Percentiles rank a stretch among this genome's conserved stretches.
Conservation (phyloP, 1,139 yeast genomes). For the Blastobotrys malaysiensis region DNA sequence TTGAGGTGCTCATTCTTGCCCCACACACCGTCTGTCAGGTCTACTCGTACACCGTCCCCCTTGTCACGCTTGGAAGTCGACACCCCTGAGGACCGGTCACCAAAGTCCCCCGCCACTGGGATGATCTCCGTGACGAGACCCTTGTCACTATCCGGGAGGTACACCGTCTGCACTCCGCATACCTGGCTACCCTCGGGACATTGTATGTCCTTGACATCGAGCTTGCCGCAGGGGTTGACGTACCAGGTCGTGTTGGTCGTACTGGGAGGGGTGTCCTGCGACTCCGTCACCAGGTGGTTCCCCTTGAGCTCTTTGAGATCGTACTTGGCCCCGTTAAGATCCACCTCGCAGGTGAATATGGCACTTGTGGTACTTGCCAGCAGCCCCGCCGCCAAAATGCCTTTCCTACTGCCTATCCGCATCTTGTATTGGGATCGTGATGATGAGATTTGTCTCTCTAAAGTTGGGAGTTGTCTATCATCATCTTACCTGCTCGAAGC, state of each 20-base stretch:
- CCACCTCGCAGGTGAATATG: conserved; percentile 45
- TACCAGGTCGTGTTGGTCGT: conserved; percentile 59
- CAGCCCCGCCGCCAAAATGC: neutral
- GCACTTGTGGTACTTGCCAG: conserved; percentile 21
- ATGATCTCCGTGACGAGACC: conserved; percentile 51
- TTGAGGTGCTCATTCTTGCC: conserved; percentile 50
- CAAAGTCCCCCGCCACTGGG: conserved; percentile 38
- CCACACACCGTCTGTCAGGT: conserved; percentile 61
- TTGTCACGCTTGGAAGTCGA: conserved; percentile 26
- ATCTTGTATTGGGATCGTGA: neutral
- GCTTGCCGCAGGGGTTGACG: conserved; percentile 60
- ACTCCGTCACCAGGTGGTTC: conserved; percentile 36
- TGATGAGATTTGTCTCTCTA: neutral
- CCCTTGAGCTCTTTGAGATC: conserved; percentile 44
- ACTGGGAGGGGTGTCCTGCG: conserved; percentile 73
- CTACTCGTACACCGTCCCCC: conserved; percentile 42
- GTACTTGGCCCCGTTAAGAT: conserved; percentile 41
- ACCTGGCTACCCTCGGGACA: conserved; percentile 65
- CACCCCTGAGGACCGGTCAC: conserved; percentile 27
- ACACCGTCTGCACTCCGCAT: conserved; percentile 47
- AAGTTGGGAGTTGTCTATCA: neutral
- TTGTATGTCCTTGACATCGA: conserved; percentile 33
- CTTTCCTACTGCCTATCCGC: neutral
- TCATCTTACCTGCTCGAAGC: too few species aligned
- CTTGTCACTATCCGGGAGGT: conserved; percentile 37